phyloP scores from a whole-genome alignment of 2,329 filamentous ascomycete species.

The Fusarium torulosum region DNA sequence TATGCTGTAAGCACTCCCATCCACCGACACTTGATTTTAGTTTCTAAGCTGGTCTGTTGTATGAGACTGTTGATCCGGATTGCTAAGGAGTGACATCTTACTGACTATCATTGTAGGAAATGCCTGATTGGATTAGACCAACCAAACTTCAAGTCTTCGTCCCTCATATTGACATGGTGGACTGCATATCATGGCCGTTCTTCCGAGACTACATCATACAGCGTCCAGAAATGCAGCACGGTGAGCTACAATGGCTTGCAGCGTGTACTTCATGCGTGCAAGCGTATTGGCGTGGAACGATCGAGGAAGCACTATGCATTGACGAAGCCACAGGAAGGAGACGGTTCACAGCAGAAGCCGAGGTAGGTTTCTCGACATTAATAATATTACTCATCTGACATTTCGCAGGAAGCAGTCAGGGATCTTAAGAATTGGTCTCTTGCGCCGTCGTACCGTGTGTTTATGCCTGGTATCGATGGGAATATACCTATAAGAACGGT shows the following conservation, averaged over 20 bases:
- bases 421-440: constrained; percentile 22
- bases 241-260: constrained; percentile 17
- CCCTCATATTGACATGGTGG: constrained; percentile 22
- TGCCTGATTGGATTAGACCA: constrained; percentile 25
- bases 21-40: no score
- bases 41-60: no score
- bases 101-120: not conserved
- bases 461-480: constrained; percentile 28
- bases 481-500: constrained; percentile 24
- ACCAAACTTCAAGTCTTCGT: constrained; percentile 26
- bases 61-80: no score
- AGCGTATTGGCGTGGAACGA: not conserved
- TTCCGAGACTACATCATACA: constrained; percentile 21
- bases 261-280: constrained; percentile 12
- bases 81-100: no score
- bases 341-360: constrained; percentile 13
- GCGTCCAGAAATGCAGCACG: constrained; percentile 22
- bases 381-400: not conserved
- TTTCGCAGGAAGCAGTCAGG: not conserved
- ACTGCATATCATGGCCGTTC: constrained; percentile 24
- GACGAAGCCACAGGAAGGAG: not conserved
- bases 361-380: not conserved
- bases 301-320: constrained; percentile 10
- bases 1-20: constrained; percentile 10
- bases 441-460: constrained; percentile 20